Percentiles rank a stretch among this genome's conserved stretches.
These are phyloP conservation scores for Aspergillus clavatus DNA, from an alignment of 2,329 filamentous ascomycete species.

Conservation along the genomic window DNA sequence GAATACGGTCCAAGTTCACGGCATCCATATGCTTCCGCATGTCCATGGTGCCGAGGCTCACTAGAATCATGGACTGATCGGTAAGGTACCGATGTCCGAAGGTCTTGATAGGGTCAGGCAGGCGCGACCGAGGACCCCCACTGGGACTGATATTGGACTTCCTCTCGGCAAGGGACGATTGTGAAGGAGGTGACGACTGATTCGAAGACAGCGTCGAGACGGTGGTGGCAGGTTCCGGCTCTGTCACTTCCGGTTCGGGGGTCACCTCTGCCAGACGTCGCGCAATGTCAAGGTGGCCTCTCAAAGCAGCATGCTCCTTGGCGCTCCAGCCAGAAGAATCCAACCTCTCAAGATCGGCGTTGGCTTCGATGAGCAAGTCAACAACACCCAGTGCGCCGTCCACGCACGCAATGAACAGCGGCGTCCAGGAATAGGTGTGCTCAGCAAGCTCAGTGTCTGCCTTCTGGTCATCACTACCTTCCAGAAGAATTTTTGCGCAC, in stretches of 20 bases:
- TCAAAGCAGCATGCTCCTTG: conserved; percentile 83
- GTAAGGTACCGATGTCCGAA: conserved; percentile 95
- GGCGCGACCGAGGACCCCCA: conserved; percentile 36
- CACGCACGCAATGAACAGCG: conserved; percentile 87
- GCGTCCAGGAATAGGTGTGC: conserved; percentile 86
- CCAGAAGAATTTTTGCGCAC: conserved; percentile 71
- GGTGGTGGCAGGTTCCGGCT: conserved; percentile 29
- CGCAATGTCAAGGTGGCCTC: conserved; percentile 82
- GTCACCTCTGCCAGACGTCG: conserved; percentile 58
- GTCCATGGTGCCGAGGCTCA: conserved; percentile 93
- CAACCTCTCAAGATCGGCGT: conserved; percentile 66
- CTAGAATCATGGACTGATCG: conserved; percentile 80
- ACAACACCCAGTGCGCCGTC: conserved; percentile 76
- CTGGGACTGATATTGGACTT: conserved; percentile 34
- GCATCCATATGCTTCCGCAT: conserved; percentile 74
- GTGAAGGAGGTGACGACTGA: conserved; percentile 32
- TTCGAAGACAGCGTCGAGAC: conserved; percentile 31
- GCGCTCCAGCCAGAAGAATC: conserved; percentile 94
- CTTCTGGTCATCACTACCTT: conserved; percentile 65
- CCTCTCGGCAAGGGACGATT: conserved; percentile 41
- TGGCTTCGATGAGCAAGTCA: conserved; percentile 70
- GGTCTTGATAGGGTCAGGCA: conserved; percentile 78
- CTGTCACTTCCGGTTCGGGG: conserved; percentile 37
- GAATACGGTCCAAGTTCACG: conserved; percentile 82
- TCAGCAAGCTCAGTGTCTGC: conserved; percentile 73